phyloP scores from a whole-genome alignment of 2,329 filamentous ascomycete species.

The Beauveria varroae region DNA sequence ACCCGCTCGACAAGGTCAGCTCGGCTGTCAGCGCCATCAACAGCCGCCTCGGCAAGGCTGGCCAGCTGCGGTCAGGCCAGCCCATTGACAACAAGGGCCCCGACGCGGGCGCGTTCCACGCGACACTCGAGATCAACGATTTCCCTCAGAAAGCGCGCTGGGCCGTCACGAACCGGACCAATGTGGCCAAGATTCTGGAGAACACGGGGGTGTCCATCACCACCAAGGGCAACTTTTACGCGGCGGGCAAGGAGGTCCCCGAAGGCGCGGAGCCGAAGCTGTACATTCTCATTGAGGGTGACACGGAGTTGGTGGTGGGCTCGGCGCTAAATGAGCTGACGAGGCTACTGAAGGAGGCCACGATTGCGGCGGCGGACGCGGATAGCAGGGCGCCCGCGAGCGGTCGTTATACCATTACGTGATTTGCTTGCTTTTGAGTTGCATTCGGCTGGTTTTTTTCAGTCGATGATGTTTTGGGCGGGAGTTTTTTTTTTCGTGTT shows the following conservation, averaged over 20 bases:
- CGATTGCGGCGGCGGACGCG: slow-evolving; percentile 81
- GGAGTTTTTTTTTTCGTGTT: background rate
- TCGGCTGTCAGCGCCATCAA: slow-evolving; percentile 91
- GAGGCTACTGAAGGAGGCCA: slow-evolving; percentile 80
- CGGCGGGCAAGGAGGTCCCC: slow-evolving; percentile 70
- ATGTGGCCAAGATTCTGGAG: slow-evolving; percentile 96
- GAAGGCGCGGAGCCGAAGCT: slow-evolving; percentile 78
- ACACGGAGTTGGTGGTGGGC: slow-evolving; percentile 87
- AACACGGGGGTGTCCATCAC: slow-evolving; percentile 93
- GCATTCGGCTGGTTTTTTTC: background rate
- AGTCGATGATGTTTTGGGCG: background rate
- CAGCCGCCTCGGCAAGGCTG: slow-evolving; percentile 78
- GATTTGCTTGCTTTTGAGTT: slow-evolving; percentile 17
- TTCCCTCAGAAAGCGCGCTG: slow-evolving; percentile 97
- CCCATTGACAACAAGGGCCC: slow-evolving; percentile 98
- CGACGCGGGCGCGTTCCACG: slow-evolving; percentile 93
- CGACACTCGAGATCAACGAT: slow-evolving; percentile 97
- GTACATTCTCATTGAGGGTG: slow-evolving; percentile 95
- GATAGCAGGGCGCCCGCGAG: slow-evolving; percentile 70
- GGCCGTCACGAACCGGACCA: slow-evolving; percentile 97
- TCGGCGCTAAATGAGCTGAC: slow-evolving; percentile 88
- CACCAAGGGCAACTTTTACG: slow-evolving; percentile 89
- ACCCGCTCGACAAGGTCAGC: slow-evolving; percentile 76
- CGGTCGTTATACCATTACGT: slow-evolving; percentile 82
- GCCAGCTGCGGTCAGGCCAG: slow-evolving; percentile 82